Evolutionary conservation across 345 rosid species (phyloP).

Genomic region (Eucalyptus dawsonii): DNA sequence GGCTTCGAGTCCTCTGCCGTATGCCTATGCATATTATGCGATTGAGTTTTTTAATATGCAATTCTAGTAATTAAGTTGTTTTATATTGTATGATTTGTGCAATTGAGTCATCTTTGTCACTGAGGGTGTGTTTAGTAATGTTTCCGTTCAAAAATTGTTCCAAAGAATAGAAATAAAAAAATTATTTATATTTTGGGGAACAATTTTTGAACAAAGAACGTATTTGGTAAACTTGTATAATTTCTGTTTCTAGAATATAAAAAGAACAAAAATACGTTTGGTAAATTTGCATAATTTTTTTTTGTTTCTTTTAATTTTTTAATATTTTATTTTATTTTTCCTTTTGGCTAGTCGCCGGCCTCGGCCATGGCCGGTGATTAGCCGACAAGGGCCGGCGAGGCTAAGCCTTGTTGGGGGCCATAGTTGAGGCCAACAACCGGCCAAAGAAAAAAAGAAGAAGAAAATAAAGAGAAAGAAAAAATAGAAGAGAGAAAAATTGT

Average conservation of each 20-base stretch:
- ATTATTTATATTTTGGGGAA: fast-evolving
- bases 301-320: too few species aligned
- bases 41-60: neutral
- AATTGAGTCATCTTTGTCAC: neutral
- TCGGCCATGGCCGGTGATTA: fast-evolving
- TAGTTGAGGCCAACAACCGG: fast-evolving
- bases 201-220: too few species aligned
- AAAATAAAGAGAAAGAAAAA: too few species aligned
- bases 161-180: fast-evolving
- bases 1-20: neutral
- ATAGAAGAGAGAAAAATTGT: too few species aligned
- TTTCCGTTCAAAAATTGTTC: too few species aligned
- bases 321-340: too few species aligned
- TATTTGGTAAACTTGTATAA: too few species aligned
- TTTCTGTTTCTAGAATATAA: fast-evolving
- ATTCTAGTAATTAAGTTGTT: neutral
- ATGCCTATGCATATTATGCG: neutral
- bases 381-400: too few species aligned
- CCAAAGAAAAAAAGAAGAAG: too few species aligned
- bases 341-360: fast-evolving
- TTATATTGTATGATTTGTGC: neutral
- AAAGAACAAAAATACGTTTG: fast-evolving
- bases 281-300: too few species aligned
- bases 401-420: fast-evolving
- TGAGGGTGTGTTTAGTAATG: too few species aligned